These are phyloP conservation scores for Pyrus hybrid DNA, from an alignment of 331 rosid species.

Conservation along the genomic window DNA sequence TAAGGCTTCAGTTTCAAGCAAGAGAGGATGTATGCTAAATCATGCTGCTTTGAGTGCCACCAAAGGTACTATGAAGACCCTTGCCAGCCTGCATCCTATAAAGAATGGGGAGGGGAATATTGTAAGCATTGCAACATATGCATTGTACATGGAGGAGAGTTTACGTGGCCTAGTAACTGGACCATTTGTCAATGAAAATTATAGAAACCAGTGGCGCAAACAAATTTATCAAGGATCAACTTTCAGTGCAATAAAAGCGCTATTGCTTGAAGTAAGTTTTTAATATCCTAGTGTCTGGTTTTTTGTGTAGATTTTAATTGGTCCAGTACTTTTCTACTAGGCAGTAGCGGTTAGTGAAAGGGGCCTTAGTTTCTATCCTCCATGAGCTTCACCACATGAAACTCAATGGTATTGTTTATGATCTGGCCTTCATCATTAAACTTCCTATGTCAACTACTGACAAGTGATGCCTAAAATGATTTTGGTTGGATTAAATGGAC, in stretches of 20 bases:
- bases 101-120: conserved; percentile 73
- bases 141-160: conserved; percentile 72
- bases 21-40: conserved; percentile 96
- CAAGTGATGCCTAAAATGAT: neutral
- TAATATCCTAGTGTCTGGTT: conserved; percentile 5
- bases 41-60: conserved; percentile 83
- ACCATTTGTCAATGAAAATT: conserved; percentile 55
- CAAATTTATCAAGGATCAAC: conserved; percentile 62
- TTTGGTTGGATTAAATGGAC: neutral
- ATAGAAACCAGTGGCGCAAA: conserved; percentile 61
- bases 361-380: neutral
- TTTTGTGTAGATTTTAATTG: neutral
- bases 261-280: conserved; percentile 70
- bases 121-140: conserved; percentile 70
- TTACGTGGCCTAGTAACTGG: conserved; percentile 72
- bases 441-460: neutral
- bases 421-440: neutral
- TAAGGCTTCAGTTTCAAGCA: conserved; percentile 68
- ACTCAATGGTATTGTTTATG: neutral
- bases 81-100: conserved; percentile 50
- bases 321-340: neutral
- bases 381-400: neutral
- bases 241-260: conserved; percentile 44
- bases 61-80: conserved; percentile 67
- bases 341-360: neutral